Conservation (phyloP, 768 basidiomycete species). For the Lentinula lateritia region DNA sequence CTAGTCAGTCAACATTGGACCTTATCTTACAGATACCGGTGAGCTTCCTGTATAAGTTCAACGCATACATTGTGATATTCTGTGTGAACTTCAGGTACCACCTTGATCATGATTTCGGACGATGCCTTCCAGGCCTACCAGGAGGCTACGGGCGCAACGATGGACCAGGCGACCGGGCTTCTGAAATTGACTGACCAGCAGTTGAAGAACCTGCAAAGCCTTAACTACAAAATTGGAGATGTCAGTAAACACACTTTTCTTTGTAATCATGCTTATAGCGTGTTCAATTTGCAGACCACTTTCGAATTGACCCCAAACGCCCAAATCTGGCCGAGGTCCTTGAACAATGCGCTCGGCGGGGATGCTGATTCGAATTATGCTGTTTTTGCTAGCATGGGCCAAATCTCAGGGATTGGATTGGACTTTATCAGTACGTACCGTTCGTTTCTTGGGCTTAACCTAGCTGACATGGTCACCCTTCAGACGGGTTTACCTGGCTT, state of each 20-base stretch:
- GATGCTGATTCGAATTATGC: slow-evolving; percentile 23
- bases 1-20: neutral
- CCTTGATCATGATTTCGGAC: slow-evolving; percentile 43
- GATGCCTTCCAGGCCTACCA: slow-evolving; percentile 40
- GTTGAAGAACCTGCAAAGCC: slow-evolving; percentile 44
- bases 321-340: slow-evolving; percentile 30
- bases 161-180: slow-evolving; percentile 28
- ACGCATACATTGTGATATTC: neutral
- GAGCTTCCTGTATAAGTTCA: neutral
- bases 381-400: slow-evolving; percentile 33
- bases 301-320: slow-evolving; percentile 38
- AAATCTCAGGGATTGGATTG: slow-evolving; percentile 27
- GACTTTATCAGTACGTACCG: slow-evolving; percentile 38
- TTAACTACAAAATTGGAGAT: slow-evolving; percentile 50
- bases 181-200: slow-evolving; percentile 46
- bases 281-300: slow-evolving; percentile 13
- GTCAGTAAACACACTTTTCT: slow-evolving; percentile 18
- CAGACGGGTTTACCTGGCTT: slow-evolving; percentile 43
- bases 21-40: neutral
- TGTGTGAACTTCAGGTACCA: slow-evolving; percentile 29
- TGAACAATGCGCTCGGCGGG: slow-evolving; percentile 29
- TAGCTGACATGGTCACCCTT: neutral
- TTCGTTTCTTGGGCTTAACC: neutral
- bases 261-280: neutral
- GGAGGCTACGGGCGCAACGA: slow-evolving; percentile 31